A percentile compares a stretch with the other conserved stretches of the same genome.
Conservation (phyloP, 192 early-diverging fungal genomes). For the Spizellomyces sp. region DNA sequence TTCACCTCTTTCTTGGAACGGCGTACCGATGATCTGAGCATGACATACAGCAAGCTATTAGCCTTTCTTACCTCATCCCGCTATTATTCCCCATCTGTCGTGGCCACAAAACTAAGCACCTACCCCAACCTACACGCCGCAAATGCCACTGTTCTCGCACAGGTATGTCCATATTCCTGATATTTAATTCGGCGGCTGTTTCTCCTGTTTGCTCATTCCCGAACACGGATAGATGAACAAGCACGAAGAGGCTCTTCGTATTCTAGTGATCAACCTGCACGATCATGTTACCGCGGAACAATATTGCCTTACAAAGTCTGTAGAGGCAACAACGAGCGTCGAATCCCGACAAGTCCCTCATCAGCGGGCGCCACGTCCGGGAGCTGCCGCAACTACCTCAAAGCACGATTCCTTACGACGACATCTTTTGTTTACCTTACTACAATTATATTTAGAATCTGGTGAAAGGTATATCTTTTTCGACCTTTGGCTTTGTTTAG, state of each 20-base stretch:
- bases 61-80: background rate
- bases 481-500: background rate
- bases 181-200: background rate
- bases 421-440: conserved; percentile 14
- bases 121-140: background rate
- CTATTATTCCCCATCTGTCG: background rate
- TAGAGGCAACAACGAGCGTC: background rate
- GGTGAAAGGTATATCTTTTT: conserved; percentile 30
- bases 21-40: conserved; percentile 1
- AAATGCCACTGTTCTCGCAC: conserved; percentile 9
- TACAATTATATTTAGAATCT: conserved; percentile 25
- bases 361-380: background rate
- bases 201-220: background rate
- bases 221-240: conserved; percentile 6
- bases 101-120: background rate
- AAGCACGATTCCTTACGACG: background rate
- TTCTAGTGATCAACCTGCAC: conserved; percentile 13
- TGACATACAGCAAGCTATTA: conserved; percentile 2
- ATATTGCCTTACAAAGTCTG: conserved; percentile 20
- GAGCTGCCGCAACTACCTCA: background rate
- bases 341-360: background rate
- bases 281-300: conserved; percentile 38
- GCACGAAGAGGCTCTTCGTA: conserved; percentile 21
- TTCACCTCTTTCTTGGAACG: conserved; percentile 8
- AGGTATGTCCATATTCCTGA: background rate